phyloP scores from a whole-genome alignment of 73 alveolate species.

The Tetrahymena borealis region DNA sequence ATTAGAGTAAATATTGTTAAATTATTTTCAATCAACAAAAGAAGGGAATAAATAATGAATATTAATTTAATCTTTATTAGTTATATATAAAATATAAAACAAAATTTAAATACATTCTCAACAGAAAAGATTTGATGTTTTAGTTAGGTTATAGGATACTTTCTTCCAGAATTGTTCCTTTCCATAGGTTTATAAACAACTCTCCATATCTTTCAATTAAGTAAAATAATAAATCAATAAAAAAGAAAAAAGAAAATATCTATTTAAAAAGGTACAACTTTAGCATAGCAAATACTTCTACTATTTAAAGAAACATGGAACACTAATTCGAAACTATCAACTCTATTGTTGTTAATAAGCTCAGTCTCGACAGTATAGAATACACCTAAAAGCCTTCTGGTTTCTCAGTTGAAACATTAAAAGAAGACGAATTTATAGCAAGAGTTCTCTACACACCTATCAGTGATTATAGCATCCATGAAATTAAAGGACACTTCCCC shows the following conservation, averaged over 20 bases:
- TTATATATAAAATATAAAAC: neutral
- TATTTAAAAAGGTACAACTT: neutral
- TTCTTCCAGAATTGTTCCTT: neutral
- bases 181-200: neutral
- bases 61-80: neutral
- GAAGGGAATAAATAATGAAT: neutral
- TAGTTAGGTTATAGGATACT: neutral
- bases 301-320: neutral
- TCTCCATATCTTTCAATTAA: neutral
- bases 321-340: neutral
- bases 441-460: neutral
- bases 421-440: neutral
- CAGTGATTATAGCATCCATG: neutral
- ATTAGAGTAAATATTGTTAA: neutral
- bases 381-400: neutral
- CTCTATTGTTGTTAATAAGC: neutral
- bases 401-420: neutral
- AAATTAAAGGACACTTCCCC: neutral
- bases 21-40: neutral
- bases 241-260: neutral
- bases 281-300: neutral
- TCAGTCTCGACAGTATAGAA: neutral
- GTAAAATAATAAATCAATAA: neutral
- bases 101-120: no score
- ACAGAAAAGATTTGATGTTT: neutral